Base-by-base conservation (phyloP, 1,284 basidiomycete genomes). In the Neonothopanus nambi region DNA sequence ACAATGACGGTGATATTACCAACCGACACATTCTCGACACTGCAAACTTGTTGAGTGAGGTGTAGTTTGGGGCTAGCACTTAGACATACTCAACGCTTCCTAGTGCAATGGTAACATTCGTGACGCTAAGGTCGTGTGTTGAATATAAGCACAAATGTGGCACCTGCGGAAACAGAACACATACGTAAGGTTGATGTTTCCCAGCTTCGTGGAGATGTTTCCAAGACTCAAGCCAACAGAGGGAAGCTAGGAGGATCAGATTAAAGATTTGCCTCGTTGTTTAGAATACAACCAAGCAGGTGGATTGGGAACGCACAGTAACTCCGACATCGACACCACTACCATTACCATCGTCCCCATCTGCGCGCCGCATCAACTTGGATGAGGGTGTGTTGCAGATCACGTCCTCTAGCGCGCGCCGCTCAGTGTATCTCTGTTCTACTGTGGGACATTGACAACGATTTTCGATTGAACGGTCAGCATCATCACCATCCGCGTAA, bases 121-220 rank as follows among this genome's bases (percentile, higher is more conserved):
- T 61, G 12, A 61, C 59, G 3, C 59, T 61, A 24, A 13, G 6
- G 12, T 11, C 45, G 33, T 20, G 15, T 30, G 24, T 28, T 48
- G 8, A 28, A 37, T 51, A 5, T 17, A n/a, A 40, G 30, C 3
- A 4, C 33, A 30, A 36, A 23, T 30, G 26, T 35, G 13, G n/a
- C 26, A 36, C n/a, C n/a, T n/a, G n/a, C 6, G 36, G 24, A 15
- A 24, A 8, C 26, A 12, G 12, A 18, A 15, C 28, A 47, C 54
- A 38, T 48, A 61, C 59, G 59, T 61, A 17, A 61, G 50, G 36
- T 61, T 61, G 39, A 61, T 59, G 39, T 61, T 61, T n/a, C 59
- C 59, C 23, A 61, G 20, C 44, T 61, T 61, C 4, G 59, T 61
- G 3, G 59, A 57, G 15, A 61, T 61, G 47, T 61, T 61, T 20